Base-by-base conservation (phyloP, 257 asterid genomes). In the Solanum pinnatisectum region DNA sequence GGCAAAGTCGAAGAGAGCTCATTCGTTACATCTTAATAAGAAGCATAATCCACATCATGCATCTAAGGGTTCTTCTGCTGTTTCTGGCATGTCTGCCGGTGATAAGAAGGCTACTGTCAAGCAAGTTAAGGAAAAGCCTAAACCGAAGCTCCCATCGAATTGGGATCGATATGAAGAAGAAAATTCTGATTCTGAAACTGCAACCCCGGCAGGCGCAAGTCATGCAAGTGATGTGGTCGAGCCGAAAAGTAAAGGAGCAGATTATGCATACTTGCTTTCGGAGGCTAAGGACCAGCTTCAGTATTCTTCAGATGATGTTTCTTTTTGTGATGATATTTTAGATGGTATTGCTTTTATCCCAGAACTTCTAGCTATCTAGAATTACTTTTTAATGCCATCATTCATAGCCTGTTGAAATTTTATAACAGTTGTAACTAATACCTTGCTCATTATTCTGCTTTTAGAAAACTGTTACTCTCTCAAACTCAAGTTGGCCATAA, bases 1-100 rank as follows among this genome's bases (percentile, higher is more conserved):
- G 96, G 99, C 99, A 18, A 97, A 97, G 93, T 97, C 99, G 2
- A 97, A 96, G 88, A 90, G 99, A 91, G 98, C 99, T 70, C 99
- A 96, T 91, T 90, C 99, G 18, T 83, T 92, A 73, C 96, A 94
- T 85, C 92, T 92, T 86, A 94, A 93, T 52, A 96, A 94, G 93
- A 94, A 96, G 91, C 92, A 94, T 90, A 92, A 93, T 32, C 92
- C 92, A 15, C 94, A 88, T 87, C 93, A 89, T 85, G 88, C 92
- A 87, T 88, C 90, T 2, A 95, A 94, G 90, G 89, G 76, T n/a
- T 76, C 95, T 87, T 73, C 93, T 27, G 68, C 40, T 88, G 90
- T 86, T 73, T 88, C 95, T 23, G 91, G 85, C 87, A 70, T 88
- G 23, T 71, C 90, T 36, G 27, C 81, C 13, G 87, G 87, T 35